Percentiles rank a stretch among this genome's conserved stretches.
Evolutionary conservation across 345 rosid genomes (phyloP).

Genomic region (Dimocarpus longan): DNA sequence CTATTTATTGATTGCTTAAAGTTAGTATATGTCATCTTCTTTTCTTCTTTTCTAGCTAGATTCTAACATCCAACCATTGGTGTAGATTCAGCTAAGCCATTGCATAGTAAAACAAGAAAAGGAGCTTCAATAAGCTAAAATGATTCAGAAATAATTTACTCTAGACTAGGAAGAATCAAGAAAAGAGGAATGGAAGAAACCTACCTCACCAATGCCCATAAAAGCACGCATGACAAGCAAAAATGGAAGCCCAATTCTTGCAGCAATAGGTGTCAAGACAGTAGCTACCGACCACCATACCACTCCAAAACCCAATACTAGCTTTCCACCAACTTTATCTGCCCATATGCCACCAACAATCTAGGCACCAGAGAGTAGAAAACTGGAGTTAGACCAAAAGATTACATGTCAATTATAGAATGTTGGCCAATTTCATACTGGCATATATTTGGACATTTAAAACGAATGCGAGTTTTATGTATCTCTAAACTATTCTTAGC

Average conservation of each 20-base stretch:
- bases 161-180: neutral
- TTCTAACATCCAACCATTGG: neutral
- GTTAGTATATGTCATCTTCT: neutral
- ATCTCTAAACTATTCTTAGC: neutral
- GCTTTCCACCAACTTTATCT: conserved; percentile 92
- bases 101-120: neutral
- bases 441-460: conserved; percentile 1
- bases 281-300: conserved; percentile 98
- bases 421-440: neutral
- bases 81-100: neutral
- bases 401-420: neutral
- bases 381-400: conserved; percentile 20
- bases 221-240: conserved; percentile 87
- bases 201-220: conserved; percentile 98
- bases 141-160: neutral
- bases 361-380: conserved; percentile 43
- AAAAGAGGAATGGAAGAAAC: conserved; percentile 27
- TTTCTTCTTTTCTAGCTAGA: neutral
- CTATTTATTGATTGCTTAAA: neutral
- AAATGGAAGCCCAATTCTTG: conserved; percentile 84
- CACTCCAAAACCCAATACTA: conserved; percentile 91
- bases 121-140: conserved; percentile 2
- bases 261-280: conserved; percentile 93
- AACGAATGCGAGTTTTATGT: neutral
- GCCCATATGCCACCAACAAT: conserved; percentile 99